A percentile compares a stretch with the other conserved stretches of the same genome.
Conservation (phyloP, 2,329 filamentous ascomycete species). For the Dothistroma septosporum region DNA sequence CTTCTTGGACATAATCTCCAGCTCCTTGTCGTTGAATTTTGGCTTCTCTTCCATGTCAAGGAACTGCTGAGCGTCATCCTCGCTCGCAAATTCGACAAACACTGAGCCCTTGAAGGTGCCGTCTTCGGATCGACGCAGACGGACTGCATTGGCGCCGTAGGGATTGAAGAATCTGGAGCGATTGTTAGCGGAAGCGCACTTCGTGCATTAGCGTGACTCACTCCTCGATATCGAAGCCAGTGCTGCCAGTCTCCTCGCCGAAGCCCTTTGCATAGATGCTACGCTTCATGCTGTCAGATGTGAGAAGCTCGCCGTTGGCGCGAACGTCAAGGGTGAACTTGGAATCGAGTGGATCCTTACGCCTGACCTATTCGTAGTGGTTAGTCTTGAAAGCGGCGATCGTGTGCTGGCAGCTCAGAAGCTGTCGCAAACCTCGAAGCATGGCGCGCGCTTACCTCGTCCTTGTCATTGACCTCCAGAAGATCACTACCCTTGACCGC, state of each 20-base stretch:
- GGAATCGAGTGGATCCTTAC: conserved; percentile 63
- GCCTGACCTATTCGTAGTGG: conserved; percentile 51
- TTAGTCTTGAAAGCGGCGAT: not conserved
- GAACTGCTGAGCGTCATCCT: conserved; percentile 77
- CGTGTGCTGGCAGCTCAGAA: not conserved
- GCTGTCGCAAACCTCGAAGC: not conserved
- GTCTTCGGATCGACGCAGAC: conserved; percentile 71
- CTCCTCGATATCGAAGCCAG: conserved; percentile 89
- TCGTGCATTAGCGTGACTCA: conserved; percentile 3
- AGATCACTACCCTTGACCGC: conserved; percentile 74
- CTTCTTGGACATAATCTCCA: conserved; percentile 82
- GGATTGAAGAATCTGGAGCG: conserved; percentile 66
- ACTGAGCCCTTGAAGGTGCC: conserved; percentile 91
- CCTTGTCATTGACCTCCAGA: conserved; percentile 69
- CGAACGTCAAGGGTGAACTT: conserved; percentile 51
- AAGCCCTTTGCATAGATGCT: conserved; percentile 95
- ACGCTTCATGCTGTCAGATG: conserved; percentile 63
- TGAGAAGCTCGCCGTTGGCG: conserved; percentile 52
- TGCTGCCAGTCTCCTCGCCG: conserved; percentile 73
- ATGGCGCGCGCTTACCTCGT: conserved; percentile 37
- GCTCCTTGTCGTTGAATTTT: conserved; percentile 73
- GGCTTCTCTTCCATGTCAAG: conserved; percentile 74
- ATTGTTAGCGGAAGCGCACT: not conserved
- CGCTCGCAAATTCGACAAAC: conserved; percentile 84
- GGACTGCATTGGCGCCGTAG: conserved; percentile 77